Evolutionary conservation across 257 asterid genomes (phyloP), one percentile per base, ranked within the genome.

Genomic region (Solanum acaule): DNA sequence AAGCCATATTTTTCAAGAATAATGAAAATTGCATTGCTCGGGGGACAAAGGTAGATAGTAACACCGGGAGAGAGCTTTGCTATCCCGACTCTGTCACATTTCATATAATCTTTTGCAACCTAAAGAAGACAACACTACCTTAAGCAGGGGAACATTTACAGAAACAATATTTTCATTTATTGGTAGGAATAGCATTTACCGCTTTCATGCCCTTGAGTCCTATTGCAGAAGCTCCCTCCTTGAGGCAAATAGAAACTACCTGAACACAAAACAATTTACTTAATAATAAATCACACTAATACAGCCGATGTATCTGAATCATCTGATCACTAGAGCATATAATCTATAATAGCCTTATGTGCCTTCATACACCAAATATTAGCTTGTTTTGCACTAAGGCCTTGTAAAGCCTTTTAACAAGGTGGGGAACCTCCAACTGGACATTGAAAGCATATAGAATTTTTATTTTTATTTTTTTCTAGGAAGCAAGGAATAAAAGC

Each of bases 201-300:
- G 65, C 87, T 63, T 72, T 89, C 89, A 87, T 86, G 84, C 87
- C 42, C 84, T 82, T 49, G 23, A 85, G 84, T 44, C 29, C 93
- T 79, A 37, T 82, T 27, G 9, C 89, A 38, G 91, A 78, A 35
- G 89, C 76, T 73, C 90, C 90, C 87, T 88, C 86, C 76, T 89
- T 89, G 86, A 83, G 70, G 72, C 88, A 82, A 52, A 91, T 18
- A 56, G 93, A 89, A 61, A 87, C 83, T n/a, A 89, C 88, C 93
- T 91, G 89, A 71, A 52, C 34, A 38, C 42, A 38, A 38, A 38
- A 38, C 11, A 38, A 38, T 38, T 38, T 0, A 67, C 88, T 35
- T 70, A 42, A 86, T 49, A 65, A 38, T 29, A 10, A 81, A 81
- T 29, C 86, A 44, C 27, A 81, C 27, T 46, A 81, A 29, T 81